Conservation (phyloP, 495 filamentous ascomycete species). For the Xylona heveae region DNA sequence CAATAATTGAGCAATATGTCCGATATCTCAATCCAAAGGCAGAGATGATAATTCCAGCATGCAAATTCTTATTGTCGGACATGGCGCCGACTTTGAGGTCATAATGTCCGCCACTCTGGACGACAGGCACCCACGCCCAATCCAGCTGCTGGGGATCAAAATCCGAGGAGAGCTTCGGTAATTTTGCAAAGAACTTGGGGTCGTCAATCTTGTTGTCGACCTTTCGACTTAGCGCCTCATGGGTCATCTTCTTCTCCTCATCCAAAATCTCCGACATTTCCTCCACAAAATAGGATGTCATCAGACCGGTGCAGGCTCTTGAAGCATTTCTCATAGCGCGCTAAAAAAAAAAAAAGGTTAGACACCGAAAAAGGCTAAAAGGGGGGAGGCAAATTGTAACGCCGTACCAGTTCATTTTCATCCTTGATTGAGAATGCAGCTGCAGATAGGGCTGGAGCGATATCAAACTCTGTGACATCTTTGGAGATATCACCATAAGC, state of each 20-base stretch:
- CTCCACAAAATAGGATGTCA: constrained; percentile 88
- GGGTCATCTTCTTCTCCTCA: constrained; percentile 87
- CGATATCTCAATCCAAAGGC: constrained; percentile 85
- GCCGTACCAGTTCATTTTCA: constrained; percentile 60
- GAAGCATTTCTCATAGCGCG: constrained; percentile 85
- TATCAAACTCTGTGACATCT: constrained; percentile 78
- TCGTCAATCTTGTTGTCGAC: constrained; percentile 84
- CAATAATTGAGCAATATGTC: constrained; percentile 78
- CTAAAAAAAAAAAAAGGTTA: constrained; percentile 13
- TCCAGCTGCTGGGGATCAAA: constrained; percentile 86
- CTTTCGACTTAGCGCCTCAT: constrained; percentile 60
- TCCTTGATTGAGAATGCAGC: constrained; percentile 89
- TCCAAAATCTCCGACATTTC: constrained; percentile 93
- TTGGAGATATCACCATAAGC: constrained; percentile 50
- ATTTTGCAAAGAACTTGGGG: constrained; percentile 70
- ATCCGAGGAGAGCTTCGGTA: constrained; percentile 60
- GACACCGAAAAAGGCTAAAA: not conserved
- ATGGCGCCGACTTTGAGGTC: constrained; percentile 60
- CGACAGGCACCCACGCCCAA: constrained; percentile 76
- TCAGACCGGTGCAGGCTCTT: constrained; percentile 72
- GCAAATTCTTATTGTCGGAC: constrained; percentile 66
- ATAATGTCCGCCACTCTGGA: constrained; percentile 91
- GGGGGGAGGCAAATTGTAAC: too few species aligned
- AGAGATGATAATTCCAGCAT: constrained; percentile 79
- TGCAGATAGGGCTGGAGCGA: constrained; percentile 55